These are phyloP conservation scores for Corynascus novoguineensis DNA, from an alignment of 495 filamentous ascomycete species.

Conservation along the genomic window DNA sequence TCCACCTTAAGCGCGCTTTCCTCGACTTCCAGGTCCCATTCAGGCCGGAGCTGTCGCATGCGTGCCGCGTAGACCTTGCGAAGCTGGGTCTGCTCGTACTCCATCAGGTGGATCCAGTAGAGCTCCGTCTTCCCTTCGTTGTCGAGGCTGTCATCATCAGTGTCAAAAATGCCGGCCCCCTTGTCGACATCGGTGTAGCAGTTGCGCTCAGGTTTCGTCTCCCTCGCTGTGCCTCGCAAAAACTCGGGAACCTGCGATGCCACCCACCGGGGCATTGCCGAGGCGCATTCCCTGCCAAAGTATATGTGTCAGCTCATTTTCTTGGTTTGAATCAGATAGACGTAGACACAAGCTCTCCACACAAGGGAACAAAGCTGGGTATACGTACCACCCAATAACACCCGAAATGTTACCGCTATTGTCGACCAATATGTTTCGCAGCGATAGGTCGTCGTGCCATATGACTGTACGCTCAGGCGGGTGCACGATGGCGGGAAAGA, in stretches of 20 bases:
- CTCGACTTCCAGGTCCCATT: slow-evolving; percentile 22
- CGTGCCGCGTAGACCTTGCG: slow-evolving; percentile 27
- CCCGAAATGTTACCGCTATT: background rate
- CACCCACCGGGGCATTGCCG: background rate
- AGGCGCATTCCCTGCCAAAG: slow-evolving; percentile 39
- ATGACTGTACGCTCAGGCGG: slow-evolving; percentile 2
- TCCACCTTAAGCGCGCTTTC: slow-evolving; percentile 25
- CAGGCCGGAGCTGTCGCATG: slow-evolving; percentile 22
- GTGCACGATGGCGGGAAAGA: slow-evolving; percentile 24
- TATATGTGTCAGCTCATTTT: slow-evolving; percentile 26
- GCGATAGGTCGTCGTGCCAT: slow-evolving; percentile 4
- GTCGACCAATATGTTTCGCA: background rate
- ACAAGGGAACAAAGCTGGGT: background rate
- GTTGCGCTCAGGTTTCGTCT: background rate
- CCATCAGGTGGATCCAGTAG: slow-evolving; percentile 37
- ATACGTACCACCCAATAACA: background rate
- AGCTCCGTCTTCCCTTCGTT: slow-evolving; percentile 32
- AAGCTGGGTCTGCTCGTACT: slow-evolving; percentile 34
- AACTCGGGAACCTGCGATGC: slow-evolving; percentile 3
- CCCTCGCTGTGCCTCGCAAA: background rate
- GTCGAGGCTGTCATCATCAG: slow-evolving; percentile 15
- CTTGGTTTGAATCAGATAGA: slow-evolving; percentile 43
- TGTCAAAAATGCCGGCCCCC: slow-evolving; percentile 7
- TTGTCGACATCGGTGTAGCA: background rate
- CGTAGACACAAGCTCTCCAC: slow-evolving; percentile 17